Evolutionary conservation across 2,329 filamentous ascomycete species (phyloP), one percentile per base, ranked within the genome.

Genomic region (Ascochyta fabae): DNA sequence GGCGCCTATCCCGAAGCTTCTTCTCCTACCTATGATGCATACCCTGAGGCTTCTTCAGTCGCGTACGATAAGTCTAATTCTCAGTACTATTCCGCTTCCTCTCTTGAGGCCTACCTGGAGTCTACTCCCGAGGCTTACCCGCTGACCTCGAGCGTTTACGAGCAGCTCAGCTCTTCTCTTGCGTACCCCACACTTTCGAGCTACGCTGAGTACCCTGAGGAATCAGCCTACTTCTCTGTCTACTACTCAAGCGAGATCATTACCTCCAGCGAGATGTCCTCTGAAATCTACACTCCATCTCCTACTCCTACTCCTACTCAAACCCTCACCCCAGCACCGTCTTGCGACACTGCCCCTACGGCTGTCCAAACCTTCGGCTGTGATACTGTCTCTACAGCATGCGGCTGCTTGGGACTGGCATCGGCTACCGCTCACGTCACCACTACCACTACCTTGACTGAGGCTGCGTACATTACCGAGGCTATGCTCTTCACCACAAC

Each of bases 281-380:
- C 52, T 23, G 50, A 53, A 22, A 56, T 48, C 34, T 49, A 33
- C 42, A 36, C 35, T 13, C 33, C 46, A n/a, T 36, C 47, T 31
- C 36, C 44, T 26, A 53, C 40, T 9, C 45, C 50, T 16, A 58
- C 54, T 0, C 58, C 51, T 13, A 15, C 54, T 1, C 58, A 45
- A 4, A 15, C 29, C 29, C 29, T 13, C 23, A 45, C 48, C 3
- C 58, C 50, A 0, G 51, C 40, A 10, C 50, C 50, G 1, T 58
- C 54, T 12, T 60, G 54, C 33, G 52, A 57, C 7, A 51, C 58
- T 4, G 55, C 58, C 16, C 58, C 54, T n/a, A 34, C 51, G 2
- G 58, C 51, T 22, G 29, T 60, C 8, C 50, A 52, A 42, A 52
- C 43, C 1, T 56, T 50, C 38, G 48, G 23, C 15, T 58, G 54